Evolutionary conservation across 2,329 filamentous ascomycete species (phyloP), one percentile per base, ranked within the genome.

Genomic region (Arachnomyces sp.): DNA sequence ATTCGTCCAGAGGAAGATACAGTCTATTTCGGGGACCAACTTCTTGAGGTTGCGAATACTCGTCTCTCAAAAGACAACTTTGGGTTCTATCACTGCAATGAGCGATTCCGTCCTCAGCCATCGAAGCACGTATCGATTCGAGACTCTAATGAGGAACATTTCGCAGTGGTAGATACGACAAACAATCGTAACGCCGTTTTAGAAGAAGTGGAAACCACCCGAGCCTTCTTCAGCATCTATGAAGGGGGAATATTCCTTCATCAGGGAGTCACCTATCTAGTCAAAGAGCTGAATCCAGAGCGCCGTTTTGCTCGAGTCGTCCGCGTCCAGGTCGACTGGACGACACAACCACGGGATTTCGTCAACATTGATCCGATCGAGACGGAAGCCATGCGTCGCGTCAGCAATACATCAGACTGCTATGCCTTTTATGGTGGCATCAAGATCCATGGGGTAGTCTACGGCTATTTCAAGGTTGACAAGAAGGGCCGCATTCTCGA

Each of bases 381-480:
- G 62, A 95, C 87, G 0, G 87, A 96, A 65, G 82, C 83, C 2
- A 88, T 94, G 47, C 81, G 87, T 6, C 75, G 73, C 13, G 85
- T 95, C 29, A 69, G 72, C 0, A 59, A 40, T 15, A 54, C 65
- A 50, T 82, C 79, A 0, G 63, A 71, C 3, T 84, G 75, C 0
- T 75, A 79, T 45, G 90, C 89, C 1, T 96, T 86, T 64, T 89
- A 86, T 57, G 92, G 92, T 28, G 70, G 78, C 0, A 90, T 98
- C 57, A 82, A 84, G 52, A 89, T 96, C 54, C 78, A 83, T 48
- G 84, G 90, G 50, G 82, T 86, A 21, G 88, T 98, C 2, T 96
- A 93, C 59, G 92, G 92, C 2, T 98, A 92, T 68, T 96, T 95
- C 74, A 96, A 96, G 59, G 70, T 95, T n/a, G 89, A 96, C 62